A percentile compares a stretch with the other conserved stretches of the same genome.
These are phyloP conservation scores for Podospora pseudopauciseta DNA, from an alignment of 495 filamentous ascomycete species.

Conservation along the genomic window DNA sequence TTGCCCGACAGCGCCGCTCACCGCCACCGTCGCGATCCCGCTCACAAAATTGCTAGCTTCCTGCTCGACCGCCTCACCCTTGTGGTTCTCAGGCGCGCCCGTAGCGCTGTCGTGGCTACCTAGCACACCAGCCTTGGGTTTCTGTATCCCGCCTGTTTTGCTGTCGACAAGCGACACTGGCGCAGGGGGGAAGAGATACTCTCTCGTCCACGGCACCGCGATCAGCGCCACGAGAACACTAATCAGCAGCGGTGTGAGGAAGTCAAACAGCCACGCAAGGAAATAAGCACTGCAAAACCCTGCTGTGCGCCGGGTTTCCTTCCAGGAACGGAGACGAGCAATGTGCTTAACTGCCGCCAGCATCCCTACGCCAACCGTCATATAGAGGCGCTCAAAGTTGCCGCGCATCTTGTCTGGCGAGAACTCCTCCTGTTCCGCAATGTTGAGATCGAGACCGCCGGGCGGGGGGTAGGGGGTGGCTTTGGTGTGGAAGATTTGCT, in stretches of 20 bases:
- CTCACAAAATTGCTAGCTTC: constrained; percentile 81
- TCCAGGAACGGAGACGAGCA: constrained; percentile 74
- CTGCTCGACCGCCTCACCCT: constrained; percentile 82
- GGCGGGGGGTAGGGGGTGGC: constrained; percentile 50
- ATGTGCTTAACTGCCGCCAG: constrained; percentile 69
- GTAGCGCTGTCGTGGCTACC: constrained; percentile 77
- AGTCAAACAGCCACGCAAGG: constrained; percentile 68
- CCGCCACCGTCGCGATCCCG: constrained; percentile 67
- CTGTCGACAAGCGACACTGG: constrained; percentile 62
- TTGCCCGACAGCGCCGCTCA: constrained; percentile 74
- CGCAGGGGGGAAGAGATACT: constrained; percentile 69
- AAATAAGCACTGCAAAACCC: constrained; percentile 67
- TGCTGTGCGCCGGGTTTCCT: constrained; percentile 64
- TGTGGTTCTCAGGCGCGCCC: constrained; percentile 76
- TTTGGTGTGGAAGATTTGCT: constrained; percentile 91
- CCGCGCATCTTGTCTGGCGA: constrained; percentile 80
- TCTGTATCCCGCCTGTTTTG: constrained; percentile 62
- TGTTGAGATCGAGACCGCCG: constrained; percentile 70
- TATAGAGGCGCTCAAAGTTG: constrained; percentile 81
- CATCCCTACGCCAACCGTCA: constrained; percentile 69
- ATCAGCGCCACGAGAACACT: constrained; percentile 61
- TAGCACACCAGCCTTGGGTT: constrained; percentile 63
- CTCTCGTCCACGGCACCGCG: constrained; percentile 59
- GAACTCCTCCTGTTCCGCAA: constrained; percentile 78
- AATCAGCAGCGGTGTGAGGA: constrained; percentile 62